Evolutionary conservation across 129 eudicot species (phyloP), one percentile per base, ranked within the genome.

Genomic region (Ambrosia artemisiifolia): DNA sequence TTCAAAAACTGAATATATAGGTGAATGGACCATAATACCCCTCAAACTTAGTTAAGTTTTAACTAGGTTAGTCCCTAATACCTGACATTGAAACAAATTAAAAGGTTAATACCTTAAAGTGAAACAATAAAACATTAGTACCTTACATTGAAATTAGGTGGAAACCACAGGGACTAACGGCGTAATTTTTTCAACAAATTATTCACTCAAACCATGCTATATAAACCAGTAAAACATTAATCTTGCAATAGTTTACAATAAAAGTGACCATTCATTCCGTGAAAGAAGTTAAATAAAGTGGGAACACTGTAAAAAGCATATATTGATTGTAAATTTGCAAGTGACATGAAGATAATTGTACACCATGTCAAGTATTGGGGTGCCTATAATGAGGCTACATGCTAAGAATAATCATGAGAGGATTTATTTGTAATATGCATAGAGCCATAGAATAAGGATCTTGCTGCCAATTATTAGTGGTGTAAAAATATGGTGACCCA

Each of bases 401-500:
- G 32, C 32, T 46, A 61, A 61, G 69, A 62, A 47, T 61, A 69
- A 42, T 44, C 57, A 65, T 54, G n/a, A 46, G 51, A 40, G 30
- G 9, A 30, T 59, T 44, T 13, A 30, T 59, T 44, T 13, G 44
- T 44, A 72, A 11, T 49, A 43, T 49, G 47, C 44, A 40, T n/a
- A 7, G 2, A 40, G 6, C 47, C 65, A 70, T 49, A 70, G 76
- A 70, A 70, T 78, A 78, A 36, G 77, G 71, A 78, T 78, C 72
- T 70, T 70, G 65, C 36, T 35, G 70, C 40, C 76, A 70, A 35
- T 61, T 70, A 69, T n/a, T 62, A 36, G 70, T 77, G 71, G 66
- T 47, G 28, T 65, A 64, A 83, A 64, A 16, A 42, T 79, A 77
- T 79, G 77, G 71, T 80, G 85, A 83, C 88, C 81, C 82, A 68